Evolutionary conservation across 208 protist genomes (phyloP), one percentile per base, ranked within the genome.

Genomic region (Cochliopodium minus): DNA sequence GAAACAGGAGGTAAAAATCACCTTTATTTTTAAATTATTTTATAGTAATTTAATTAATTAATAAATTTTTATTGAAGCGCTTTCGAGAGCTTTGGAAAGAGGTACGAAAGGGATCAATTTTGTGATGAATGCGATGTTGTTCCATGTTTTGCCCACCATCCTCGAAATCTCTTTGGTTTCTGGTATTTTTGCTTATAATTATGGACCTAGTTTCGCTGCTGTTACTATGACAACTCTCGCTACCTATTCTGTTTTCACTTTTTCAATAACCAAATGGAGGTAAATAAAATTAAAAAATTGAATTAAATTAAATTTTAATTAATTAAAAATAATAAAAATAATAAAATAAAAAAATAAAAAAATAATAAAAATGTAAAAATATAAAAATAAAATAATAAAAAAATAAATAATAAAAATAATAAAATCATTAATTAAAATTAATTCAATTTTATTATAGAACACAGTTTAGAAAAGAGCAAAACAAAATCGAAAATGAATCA

Each of bases 91-190:
- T 55, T 70, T 92, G 15, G 86, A 92, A 63, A 79, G 86, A 47
- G 86, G 83, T 43, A 88, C 78, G 52, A 73, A 80, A 42, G 86
- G 81, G 34, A 85, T 90, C 62, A 87, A 79, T 74, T 74, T 72
- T 40, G 67, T 88, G 50, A 69, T 84, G 10, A 85, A 82, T 65
- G 66, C 76, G 13, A 61, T 89, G 34, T 71, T 92, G 20, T 92
- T 92, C 64, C 75, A 88, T 72, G 70, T 92, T 35, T 59, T 86
- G 13, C 86, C 86, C n/a, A 90, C 82, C 15, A 63, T 64, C n/a
- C 85, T 92, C 61, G 86, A 92, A 65, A 80, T 90, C 68, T 51
- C 52, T 9, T 70, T 92, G n/a, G 83, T 90, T 38, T 87, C 81
- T 55, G 71, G 59, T 35, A 79, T 82, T 22, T 73, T 92, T n/a